These are phyloP conservation scores for Solanum chilense DNA, from an alignment of 257 asterid genomes.

Conservation along the genomic window DNA sequence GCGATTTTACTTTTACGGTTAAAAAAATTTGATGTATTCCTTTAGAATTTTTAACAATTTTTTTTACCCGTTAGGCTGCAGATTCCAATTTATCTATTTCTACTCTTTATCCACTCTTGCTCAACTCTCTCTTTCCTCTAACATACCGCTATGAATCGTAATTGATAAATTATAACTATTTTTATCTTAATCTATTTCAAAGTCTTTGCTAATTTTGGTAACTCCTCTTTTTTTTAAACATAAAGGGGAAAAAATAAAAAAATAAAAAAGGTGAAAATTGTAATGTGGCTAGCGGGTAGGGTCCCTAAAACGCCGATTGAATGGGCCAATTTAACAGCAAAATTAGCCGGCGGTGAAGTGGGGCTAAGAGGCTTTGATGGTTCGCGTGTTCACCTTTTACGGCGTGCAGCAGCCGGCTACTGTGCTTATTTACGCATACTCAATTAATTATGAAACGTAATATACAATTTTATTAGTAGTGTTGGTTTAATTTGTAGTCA, in stretches of 20 bases:
- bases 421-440: neutral
- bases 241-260: neutral
- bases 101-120: neutral
- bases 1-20: too few relatives aligned
- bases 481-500: neutral
- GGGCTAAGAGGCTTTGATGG: slow-evolving; percentile 1
- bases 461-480: neutral
- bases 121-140: too few relatives aligned
- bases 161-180: too few relatives aligned
- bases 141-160: too few relatives aligned
- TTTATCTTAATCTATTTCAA: too few relatives aligned
- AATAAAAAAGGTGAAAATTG: neutral
- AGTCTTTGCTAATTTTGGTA: neutral
- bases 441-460: neutral
- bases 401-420: slow-evolving; percentile 6
- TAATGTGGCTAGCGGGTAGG: neutral
- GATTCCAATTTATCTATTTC: too few relatives aligned
- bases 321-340: neutral
- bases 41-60: too few relatives aligned
- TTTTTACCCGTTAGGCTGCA: too few relatives aligned
- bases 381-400: slow-evolving; percentile 11
- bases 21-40: too few relatives aligned
- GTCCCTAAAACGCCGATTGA: neutral
- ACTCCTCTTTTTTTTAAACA: neutral
- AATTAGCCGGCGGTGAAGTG: slow-evolving; percentile 12